Evolutionary conservation across 768 basidiomycete genomes (phyloP).

Genomic region (Hebeloma cylindrosporum): DNA sequence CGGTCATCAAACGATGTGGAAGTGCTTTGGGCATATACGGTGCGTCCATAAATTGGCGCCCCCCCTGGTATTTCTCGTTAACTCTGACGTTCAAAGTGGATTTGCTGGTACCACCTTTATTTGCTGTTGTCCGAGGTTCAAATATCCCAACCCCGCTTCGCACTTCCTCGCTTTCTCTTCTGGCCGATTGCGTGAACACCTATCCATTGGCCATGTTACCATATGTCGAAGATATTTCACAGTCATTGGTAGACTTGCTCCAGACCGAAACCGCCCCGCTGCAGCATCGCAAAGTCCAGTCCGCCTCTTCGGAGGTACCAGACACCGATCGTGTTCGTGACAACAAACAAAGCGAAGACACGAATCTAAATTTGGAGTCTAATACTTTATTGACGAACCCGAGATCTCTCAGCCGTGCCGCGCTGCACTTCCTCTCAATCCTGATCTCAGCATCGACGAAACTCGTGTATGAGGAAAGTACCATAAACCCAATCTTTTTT

Average conservation of each 20-base stretch:
- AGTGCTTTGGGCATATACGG: slow-evolving; percentile 68
- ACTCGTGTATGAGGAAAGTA: slow-evolving; percentile 46
- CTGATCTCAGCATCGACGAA: slow-evolving; percentile 61
- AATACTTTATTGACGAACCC: slow-evolving; percentile 58
- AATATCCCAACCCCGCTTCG: slow-evolving; percentile 74
- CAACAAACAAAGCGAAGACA: background rate
- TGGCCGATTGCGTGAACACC: slow-evolving; percentile 71
- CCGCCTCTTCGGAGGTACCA: slow-evolving; percentile 3
- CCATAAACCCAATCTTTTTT: slow-evolving; percentile 23
- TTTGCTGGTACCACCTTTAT: slow-evolving; percentile 70
- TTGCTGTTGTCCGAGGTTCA: slow-evolving; percentile 55
- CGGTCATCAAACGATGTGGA: slow-evolving; percentile 74
- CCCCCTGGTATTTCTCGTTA: background rate
- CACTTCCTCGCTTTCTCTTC: slow-evolving; percentile 55
- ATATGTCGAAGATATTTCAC: slow-evolving; percentile 61
- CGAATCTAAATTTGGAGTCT: too few relatives aligned
- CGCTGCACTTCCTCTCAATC: slow-evolving; percentile 76
- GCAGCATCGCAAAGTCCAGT: slow-evolving; percentile 10
- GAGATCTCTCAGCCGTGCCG: slow-evolving; percentile 80
- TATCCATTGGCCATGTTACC: slow-evolving; percentile 60
- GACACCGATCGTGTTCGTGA: background rate
- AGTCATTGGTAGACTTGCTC: slow-evolving; percentile 75
- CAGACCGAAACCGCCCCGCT: slow-evolving; percentile 54
- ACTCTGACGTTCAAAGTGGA: slow-evolving; percentile 47
- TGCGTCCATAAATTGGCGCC: slow-evolving; percentile 30